A percentile compares a stretch with the other conserved stretches of the same genome.
Conservation (phyloP, 306 rosid genomes). For the Albizia julibrissin region DNA sequence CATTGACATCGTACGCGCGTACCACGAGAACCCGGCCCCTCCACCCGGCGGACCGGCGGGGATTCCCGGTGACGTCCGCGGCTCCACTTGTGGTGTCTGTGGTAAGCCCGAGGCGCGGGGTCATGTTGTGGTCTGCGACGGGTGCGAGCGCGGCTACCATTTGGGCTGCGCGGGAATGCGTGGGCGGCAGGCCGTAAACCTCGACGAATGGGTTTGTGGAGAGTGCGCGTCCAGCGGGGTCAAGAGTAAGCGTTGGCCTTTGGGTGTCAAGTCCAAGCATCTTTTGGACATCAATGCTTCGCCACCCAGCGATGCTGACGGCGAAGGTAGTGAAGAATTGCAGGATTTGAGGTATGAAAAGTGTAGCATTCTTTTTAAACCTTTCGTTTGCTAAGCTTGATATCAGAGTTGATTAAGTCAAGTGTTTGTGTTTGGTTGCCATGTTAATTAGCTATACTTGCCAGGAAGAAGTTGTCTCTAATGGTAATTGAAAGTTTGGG, state of each 20-base stretch:
- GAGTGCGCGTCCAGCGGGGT: conserved; percentile 68
- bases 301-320: conserved; percentile 83
- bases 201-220: conserved; percentile 84
- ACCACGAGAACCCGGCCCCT: conserved; percentile 81
- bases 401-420: neutral
- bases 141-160: conserved; percentile 90
- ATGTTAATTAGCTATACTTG: neutral
- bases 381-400: neutral
- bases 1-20: conserved; percentile 73
- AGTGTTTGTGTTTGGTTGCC: neutral
- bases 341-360: conserved; percentile 66
- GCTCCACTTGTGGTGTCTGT: conserved; percentile 56
- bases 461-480: neutral
- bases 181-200: conserved; percentile 49
- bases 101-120: conserved; percentile 51
- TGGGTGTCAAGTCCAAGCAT: conserved; percentile 85
- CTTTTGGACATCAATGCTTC: conserved; percentile 91
- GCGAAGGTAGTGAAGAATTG: conserved; percentile 47
- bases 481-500: neutral
- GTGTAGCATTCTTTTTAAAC: conserved; percentile 15
- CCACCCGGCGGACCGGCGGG: conserved; percentile 71
- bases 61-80: conserved; percentile 44
- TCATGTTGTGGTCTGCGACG: conserved; percentile 84
- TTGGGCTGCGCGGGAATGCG: conserved; percentile 75
- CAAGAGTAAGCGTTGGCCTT: conserved; percentile 92